Evolutionary conservation across 164 flowering plant genomes (phyloP).

Genomic region (grape (Vitis vinifera)): ASM3070453v1 NC_081822.1:1998501-1999000

Average conservation of each 20-base stretch:
- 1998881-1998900: constrained; percentile 44
- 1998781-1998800: no score
- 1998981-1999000: constrained; percentile 30
- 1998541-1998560: no score
- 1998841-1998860: constrained; percentile 35
- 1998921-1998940: constrained; percentile 26
- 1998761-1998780: background rate
- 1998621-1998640: constrained; percentile 19
- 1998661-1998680: constrained; percentile 29
- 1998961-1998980: constrained; percentile 4
- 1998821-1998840: background rate
- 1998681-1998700: constrained; percentile 17
- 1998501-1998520: no score
- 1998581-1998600: constrained; percentile 6
- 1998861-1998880: constrained; percentile 61
- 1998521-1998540: no score
- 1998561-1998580: background rate
- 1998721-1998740: constrained; percentile 11
- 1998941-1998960: constrained; percentile 17
- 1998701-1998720: constrained; percentile 5
- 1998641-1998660: constrained; percentile 22
- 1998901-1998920: constrained; percentile 34
- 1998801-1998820: background rate
- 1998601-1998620: background rate
- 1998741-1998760: constrained; percentile 31